Evolutionary conservation across 371 early-diverging fungal species (phyloP).

Genomic region (Umbelopsis sp.): DNA sequence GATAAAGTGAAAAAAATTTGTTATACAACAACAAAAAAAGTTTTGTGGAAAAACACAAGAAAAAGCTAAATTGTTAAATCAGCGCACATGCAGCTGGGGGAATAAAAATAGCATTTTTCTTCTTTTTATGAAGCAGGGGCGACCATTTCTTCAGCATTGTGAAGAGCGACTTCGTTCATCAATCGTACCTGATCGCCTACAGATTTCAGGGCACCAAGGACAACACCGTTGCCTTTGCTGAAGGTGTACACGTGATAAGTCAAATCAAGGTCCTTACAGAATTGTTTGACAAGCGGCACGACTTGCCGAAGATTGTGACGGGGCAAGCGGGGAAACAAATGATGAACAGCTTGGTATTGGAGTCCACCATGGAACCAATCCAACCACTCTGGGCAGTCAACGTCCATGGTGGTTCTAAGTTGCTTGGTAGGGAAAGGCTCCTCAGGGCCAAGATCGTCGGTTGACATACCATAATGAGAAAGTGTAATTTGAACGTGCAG

Average conservation of each 20-base stretch:
- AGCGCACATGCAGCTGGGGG: not conserved
- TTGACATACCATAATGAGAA: conserved; percentile 95
- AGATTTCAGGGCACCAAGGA: conserved; percentile 64
- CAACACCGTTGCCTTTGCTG: conserved; percentile 70
- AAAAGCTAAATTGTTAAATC: no score
- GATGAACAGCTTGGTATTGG: conserved; percentile 96
- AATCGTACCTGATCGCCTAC: conserved; percentile 76
- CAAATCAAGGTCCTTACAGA: conserved; percentile 74
- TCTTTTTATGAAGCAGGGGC: conserved; percentile 15
- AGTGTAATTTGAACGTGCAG: conserved; percentile 96
- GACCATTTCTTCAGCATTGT: conserved; percentile 46
- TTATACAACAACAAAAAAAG: no score
- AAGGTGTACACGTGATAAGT: conserved; percentile 74
- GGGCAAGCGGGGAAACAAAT: conserved; percentile 93
- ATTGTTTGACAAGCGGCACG: conserved; percentile 74
- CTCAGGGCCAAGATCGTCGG: conserved; percentile 70
- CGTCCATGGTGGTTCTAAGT: conserved; percentile 96
- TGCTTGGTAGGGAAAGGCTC: conserved; percentile 85
- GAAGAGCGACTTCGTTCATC: conserved; percentile 64
- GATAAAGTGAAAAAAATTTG: no score
- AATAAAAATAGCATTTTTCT: not conserved
- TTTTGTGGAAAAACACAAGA: no score
- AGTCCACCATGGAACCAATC: conserved; percentile 98
- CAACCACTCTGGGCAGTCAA: conserved; percentile 91
- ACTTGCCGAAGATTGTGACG: conserved; percentile 81